Evolutionary conservation across 345 rosid genomes (phyloP), one percentile per base, ranked within the genome.

Genomic region (Hibiscus mutabilis): DNA sequence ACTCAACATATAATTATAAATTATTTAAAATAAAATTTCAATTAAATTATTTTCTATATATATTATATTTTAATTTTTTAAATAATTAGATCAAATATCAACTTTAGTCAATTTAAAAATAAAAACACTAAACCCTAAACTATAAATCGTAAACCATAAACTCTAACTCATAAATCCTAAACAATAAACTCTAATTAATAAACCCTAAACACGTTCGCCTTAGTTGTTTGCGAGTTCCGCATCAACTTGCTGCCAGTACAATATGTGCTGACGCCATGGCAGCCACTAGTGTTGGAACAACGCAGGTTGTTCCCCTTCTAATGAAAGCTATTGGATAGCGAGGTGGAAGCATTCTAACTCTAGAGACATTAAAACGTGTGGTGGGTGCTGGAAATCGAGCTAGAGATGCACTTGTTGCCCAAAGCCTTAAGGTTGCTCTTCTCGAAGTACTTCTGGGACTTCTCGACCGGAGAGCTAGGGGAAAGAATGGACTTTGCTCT

Each of bases 271-370:
- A 95, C 86, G 99, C 98, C 71, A 95, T 95, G 99, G 99, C 99
- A 60, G 97, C 99, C 65, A 95, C 99, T 68, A 92, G 98, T 79
- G 92, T 78, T 13, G 98, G 99, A 69, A 81, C 92, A 42, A 94
- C 97, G 19, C 98, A 95, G 99, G 99, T 95, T 81, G 99, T 95
- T 79, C 98, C 99, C 58, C 94, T 95, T 83, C 88, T 95, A 70
- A 92, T 95, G 99, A 95, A 95, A 84, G 97, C 99, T 73, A 95
- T 95, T 77, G 99, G 99, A 70, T 95, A 98, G 99, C 99, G 81
- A 78, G 98, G 99, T 77, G 99, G 99, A 79, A 95, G 98, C 86
- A 95, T 95, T 81, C 83, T 95, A 77, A 98, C 98, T 61, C 94
- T 95, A 60, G 97, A 95, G 87, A 95, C 99, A 37, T 80, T 95